phyloP scores from a whole-genome alignment of 345 rosid species.

The Brassica rapa region DNA sequence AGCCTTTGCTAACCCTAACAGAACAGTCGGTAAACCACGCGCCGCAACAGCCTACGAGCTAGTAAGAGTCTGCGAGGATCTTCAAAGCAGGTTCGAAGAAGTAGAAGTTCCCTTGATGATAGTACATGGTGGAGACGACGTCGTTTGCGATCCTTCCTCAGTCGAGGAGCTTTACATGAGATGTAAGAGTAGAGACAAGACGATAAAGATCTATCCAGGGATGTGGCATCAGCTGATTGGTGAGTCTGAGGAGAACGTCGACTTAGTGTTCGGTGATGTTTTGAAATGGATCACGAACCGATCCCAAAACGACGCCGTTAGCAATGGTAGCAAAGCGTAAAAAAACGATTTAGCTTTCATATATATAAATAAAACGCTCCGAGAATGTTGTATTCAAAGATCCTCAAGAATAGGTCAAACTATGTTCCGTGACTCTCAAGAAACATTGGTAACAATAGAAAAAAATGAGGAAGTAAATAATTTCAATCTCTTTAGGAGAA shows the following conservation, averaged over 20 bases:
- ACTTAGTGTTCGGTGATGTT: constrained; percentile 70
- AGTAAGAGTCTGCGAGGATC: constrained; percentile 64
- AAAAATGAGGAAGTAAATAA: background rate
- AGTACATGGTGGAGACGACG: constrained; percentile 79
- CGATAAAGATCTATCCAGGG: constrained; percentile 64
- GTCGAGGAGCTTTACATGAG: constrained; percentile 69
- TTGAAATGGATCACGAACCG: constrained; percentile 68
- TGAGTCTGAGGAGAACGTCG: constrained; percentile 70
- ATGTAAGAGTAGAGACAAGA: constrained; percentile 69
- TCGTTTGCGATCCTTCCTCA: constrained; percentile 76
- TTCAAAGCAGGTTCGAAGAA: constrained; percentile 79
- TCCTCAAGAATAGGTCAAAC: constrained; percentile 38
- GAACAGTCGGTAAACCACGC: constrained; percentile 62
- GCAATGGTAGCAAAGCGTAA: constrained; percentile 9
- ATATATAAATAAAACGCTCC: background rate
- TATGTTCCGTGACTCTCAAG: background rate
- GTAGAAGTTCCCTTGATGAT: constrained; percentile 76
- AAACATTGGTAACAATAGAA: background rate
- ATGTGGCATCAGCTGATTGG: constrained; percentile 96
- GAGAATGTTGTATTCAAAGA: constrained; percentile 4
- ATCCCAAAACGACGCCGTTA: constrained; percentile 32
- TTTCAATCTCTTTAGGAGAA: no score
- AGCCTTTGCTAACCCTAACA: constrained; percentile 65
- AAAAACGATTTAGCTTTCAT: background rate
- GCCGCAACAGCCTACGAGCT: constrained; percentile 90